A percentile compares a stretch with the other conserved stretches of the same genome.
phyloP scores from a whole-genome alignment of 2,329 filamentous ascomycete species.

The Fusarium gaditjirri region DNA sequence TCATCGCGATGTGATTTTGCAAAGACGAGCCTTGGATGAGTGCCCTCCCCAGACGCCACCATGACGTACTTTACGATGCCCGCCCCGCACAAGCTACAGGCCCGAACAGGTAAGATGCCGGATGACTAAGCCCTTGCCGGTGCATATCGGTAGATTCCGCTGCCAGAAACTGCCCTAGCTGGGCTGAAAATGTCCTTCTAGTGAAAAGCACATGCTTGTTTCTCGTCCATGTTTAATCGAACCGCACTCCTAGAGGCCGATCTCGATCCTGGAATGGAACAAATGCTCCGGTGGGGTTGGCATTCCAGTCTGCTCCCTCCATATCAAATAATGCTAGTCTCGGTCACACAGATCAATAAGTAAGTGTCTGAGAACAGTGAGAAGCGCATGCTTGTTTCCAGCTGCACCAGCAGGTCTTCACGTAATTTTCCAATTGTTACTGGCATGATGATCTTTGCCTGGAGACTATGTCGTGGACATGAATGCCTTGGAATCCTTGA shows the following conservation, averaged over 20 bases:
- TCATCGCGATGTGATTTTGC: conserved; percentile 34
- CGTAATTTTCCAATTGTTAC: not conserved
- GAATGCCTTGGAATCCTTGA: not conserved
- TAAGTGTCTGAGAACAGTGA: not conserved
- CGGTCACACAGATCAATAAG: not conserved
- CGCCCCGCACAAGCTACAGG: conserved; percentile 39
- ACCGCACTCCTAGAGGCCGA: not conserved
- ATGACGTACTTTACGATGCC: conserved; percentile 39
- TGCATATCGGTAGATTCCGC: conserved; percentile 4
- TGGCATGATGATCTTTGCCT: not conserved
- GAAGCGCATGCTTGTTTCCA: not conserved
- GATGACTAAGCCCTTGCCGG: conserved; percentile 14
- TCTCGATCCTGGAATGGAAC: conserved; percentile 34
- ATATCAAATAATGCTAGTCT: not conserved
- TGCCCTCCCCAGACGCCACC: conserved; percentile 30
- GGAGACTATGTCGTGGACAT: not conserved
- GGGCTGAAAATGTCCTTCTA: not conserved
- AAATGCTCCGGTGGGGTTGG: conserved; percentile 31
- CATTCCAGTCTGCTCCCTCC: not conserved
- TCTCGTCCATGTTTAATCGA: conserved; percentile 2
- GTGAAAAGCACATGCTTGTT: conserved; percentile 29
- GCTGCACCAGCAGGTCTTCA: not conserved
- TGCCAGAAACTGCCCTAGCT: conserved; percentile 11
- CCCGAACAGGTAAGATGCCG: conserved; percentile 28
- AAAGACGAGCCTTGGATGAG: conserved; percentile 34